Conservation (phyloP, 805 yeast species). For the Candida verbasci region DNA sequence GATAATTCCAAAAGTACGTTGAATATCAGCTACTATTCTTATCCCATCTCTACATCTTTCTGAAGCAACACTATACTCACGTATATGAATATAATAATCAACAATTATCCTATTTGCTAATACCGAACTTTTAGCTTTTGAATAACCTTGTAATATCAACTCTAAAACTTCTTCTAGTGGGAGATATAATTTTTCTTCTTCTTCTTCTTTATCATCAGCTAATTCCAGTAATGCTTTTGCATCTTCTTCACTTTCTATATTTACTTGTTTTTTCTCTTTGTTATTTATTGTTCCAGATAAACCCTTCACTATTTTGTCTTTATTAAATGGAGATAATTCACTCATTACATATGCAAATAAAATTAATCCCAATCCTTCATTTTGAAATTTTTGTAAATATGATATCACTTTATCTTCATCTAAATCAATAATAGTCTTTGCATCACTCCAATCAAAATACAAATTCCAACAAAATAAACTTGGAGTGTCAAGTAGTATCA, state of each 20-base stretch:
- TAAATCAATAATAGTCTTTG: slow-evolving; percentile 42
- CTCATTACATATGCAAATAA: slow-evolving; percentile 63
- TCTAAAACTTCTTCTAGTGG: slow-evolving; percentile 50
- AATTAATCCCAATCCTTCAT: slow-evolving; percentile 57
- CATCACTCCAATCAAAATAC: slow-evolving; percentile 72
- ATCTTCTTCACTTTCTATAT: slow-evolving; percentile 12
- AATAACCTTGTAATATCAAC: slow-evolving; percentile 48
- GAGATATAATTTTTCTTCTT: slow-evolving; percentile 11
- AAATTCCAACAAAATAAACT: slow-evolving; percentile 67
- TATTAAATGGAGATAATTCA: slow-evolving; percentile 61
- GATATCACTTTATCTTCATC: slow-evolving; percentile 41
- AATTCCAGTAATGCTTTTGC: slow-evolving; percentile 14
- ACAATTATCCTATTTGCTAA: slow-evolving; percentile 65
- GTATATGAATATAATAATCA: slow-evolving; percentile 51
- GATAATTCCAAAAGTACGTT: slow-evolving; percentile 42
- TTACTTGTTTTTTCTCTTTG: slow-evolving; percentile 5
- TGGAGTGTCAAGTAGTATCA: slow-evolving; percentile 63
- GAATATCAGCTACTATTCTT: slow-evolving; percentile 45
- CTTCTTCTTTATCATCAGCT: slow-evolving; percentile 8
- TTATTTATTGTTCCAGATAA: slow-evolving; percentile 7
- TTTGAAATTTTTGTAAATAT: slow-evolving; percentile 54
- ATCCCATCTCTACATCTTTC: slow-evolving; percentile 60
- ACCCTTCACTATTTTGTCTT: slow-evolving; percentile 17
- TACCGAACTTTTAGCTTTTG: slow-evolving; percentile 37
- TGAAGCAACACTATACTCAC: slow-evolving; percentile 62